Evolutionary conservation across 768 basidiomycete genomes (phyloP).

Genomic region (Gloeostereum incarnatum): DNA sequence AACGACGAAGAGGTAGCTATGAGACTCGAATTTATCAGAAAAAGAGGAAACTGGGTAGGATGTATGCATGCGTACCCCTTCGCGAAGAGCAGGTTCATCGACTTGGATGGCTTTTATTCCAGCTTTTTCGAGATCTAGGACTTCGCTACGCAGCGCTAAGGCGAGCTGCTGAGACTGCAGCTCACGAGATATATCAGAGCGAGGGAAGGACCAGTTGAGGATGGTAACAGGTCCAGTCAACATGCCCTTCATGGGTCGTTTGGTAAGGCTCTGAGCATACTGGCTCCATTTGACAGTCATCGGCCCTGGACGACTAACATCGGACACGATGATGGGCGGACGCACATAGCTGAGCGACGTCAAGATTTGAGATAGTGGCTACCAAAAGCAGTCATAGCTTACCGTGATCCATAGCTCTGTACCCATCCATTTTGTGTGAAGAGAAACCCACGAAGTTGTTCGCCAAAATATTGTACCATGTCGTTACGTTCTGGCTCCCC

Average conservation of each 20-base stretch:
- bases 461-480: constrained; percentile 99
- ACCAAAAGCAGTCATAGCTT: constrained; percentile 13
- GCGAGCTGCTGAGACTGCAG: constrained; percentile 98
- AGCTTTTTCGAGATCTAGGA: constrained; percentile 92
- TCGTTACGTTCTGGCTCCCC: constrained; percentile 99
- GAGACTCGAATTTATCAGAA: constrained; percentile 8
- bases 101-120: constrained; percentile 98
- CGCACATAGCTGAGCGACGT: constrained; percentile 69
- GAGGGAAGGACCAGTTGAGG: constrained; percentile 99
- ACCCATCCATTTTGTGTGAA: constrained; percentile 99
- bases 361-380: constrained; percentile 4
- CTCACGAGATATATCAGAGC: constrained; percentile 93
- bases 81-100: constrained; percentile 98
- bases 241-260: constrained; percentile 99
- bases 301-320: constrained; percentile 84
- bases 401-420: constrained; percentile 98
- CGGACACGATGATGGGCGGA: constrained; percentile 96
- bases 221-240: constrained; percentile 97
- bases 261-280: constrained; percentile 92
- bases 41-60: background rate
- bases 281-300: constrained; percentile 97
- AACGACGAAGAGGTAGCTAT: constrained; percentile 89
- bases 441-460: constrained; percentile 88
- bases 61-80: constrained; percentile 58
- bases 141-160: constrained; percentile 96